phyloP scores from a whole-genome alignment of 345 rosid genomes.

The Arabis alpina region DNA sequence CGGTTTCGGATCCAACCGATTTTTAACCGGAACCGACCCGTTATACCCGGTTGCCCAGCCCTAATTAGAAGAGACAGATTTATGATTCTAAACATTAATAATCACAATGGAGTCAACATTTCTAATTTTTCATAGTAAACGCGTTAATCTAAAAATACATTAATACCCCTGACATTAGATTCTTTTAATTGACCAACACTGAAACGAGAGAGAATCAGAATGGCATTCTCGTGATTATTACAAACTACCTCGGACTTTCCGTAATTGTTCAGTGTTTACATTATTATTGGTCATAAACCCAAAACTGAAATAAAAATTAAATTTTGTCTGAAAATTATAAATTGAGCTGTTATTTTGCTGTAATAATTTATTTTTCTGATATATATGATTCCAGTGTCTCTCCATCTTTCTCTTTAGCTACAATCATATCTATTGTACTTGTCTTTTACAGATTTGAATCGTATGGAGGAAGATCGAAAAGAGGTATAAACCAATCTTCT shows the following conservation, averaged over 20 bases:
- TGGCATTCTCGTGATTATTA: conserved; percentile 38
- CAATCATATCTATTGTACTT: conserved; percentile 10
- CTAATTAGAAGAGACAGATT: too few species aligned
- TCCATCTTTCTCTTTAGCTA: conserved; percentile 22
- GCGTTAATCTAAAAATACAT: background rate
- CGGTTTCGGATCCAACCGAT: too few species aligned
- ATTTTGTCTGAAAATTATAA: background rate
- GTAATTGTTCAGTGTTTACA: conserved; percentile 28
- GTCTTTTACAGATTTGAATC: conserved; percentile 10
- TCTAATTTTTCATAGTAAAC: too few species aligned
- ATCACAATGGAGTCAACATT: too few species aligned
- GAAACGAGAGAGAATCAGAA: conserved; percentile 9
- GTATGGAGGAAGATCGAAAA: conserved; percentile 43
- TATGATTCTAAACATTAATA: too few species aligned
- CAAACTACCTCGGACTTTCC: conserved; percentile 24
- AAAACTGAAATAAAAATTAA: background rate
- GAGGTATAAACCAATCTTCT: conserved; percentile 27
- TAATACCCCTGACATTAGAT: background rate
- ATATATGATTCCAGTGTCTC: conserved; percentile 8
- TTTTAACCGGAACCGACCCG: too few species aligned
- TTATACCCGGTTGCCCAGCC: too few species aligned
- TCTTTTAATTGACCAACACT: background rate
- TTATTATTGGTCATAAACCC: conserved; percentile 6
- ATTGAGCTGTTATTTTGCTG: conserved; percentile 41
- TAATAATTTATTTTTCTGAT: conserved; percentile 12